Evolutionary conservation across 345 rosid species (phyloP).

Genomic region (Noccaea caerulescens): DNA sequence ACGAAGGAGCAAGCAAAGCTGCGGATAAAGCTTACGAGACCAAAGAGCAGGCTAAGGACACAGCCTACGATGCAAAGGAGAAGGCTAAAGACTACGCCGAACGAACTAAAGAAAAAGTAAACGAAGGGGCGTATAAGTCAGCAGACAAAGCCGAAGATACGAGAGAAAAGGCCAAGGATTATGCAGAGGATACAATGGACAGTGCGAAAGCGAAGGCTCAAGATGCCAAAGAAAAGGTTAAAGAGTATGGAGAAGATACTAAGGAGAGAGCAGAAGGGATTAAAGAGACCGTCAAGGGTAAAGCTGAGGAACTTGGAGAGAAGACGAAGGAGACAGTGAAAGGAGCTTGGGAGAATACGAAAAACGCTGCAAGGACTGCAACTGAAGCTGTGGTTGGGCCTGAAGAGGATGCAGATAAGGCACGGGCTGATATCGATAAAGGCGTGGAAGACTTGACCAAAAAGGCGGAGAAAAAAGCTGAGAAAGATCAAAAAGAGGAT

Average conservation of each 20-base stretch:
- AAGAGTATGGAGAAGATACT: constrained; percentile 36
- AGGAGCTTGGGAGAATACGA: constrained; percentile 46
- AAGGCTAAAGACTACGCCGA: constrained; percentile 37
- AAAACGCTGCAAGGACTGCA: constrained; percentile 26
- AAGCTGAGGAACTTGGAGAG: constrained; percentile 43
- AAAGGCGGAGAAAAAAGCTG: constrained; percentile 26
- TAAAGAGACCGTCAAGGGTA: constrained; percentile 43
- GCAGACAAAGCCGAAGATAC: constrained; percentile 39
- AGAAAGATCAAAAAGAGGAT: constrained; percentile 30
- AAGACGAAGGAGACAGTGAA: constrained; percentile 44
- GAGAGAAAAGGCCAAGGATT: constrained; percentile 35
- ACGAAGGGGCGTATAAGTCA: constrained; percentile 31
- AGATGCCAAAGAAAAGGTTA: constrained; percentile 37
- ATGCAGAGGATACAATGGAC: constrained; percentile 39
- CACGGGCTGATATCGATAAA: constrained; percentile 36
- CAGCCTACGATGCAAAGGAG: constrained; percentile 35
- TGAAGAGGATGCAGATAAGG: constrained; percentile 39
- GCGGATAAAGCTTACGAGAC: constrained; percentile 38
- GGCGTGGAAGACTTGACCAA: constrained; percentile 32
- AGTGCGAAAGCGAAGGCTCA: constrained; percentile 27
- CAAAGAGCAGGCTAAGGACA: constrained; percentile 39
- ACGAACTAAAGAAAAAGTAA: constrained; percentile 33
- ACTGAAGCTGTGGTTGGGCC: constrained; percentile 45
- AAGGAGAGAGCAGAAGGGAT: constrained; percentile 39
- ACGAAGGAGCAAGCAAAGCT: constrained; percentile 38